Base-by-base conservation (phyloP, 2,329 filamentous ascomycete species). In the Bertia moriformis region DNA sequence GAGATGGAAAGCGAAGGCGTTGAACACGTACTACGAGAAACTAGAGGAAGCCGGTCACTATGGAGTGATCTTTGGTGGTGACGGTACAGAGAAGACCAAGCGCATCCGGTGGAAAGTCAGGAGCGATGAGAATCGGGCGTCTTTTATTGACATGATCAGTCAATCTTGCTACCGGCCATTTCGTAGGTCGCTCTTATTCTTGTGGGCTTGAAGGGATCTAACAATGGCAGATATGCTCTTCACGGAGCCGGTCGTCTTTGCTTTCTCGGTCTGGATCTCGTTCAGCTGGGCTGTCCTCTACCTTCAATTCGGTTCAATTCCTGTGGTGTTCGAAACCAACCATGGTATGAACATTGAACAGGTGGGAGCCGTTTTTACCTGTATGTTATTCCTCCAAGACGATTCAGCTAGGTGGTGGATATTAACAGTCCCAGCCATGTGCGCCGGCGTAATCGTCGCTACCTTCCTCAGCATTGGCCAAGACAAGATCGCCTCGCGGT, bases 271-370 rank as follows among this genome's bases (percentile, higher is more conserved):
- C 1, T 95, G 88, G 88, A 80, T 87, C 1, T 71, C 84, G 0
- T 95, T 95, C 55, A 79, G 79, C 15, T 95, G 88, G 88, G 86
- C 82, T 0, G 72, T 93, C 0, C 70, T 95, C 0, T 95, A 94
- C 55, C 64, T 94, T 14, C 85, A 82, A 12, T 89, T 94, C 48
- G 74, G 75, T 13, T 81, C 84, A 1, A 73, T 94, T 4, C 84
- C 87, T 0, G 68, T 91, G 3, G 77, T 93, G 18, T 93, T 91
- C 57, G 51, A 63, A 17, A 68, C 63, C 4, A 76, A 73, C 35
- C 76, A 89, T 52, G 60, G 63, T 46, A 89, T 93, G 61, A 69
- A 66, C 43, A 60, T 78, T 24, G 66, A 81, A 44, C 66, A 84
- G 53, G 68, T 71, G 1, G 83, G 83, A 38, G 73, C 76, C 4